Percentiles rank a stretch among this genome's conserved stretches.
Conservation (phyloP, 345 rosid species). For the Turnera subulata region DNA sequence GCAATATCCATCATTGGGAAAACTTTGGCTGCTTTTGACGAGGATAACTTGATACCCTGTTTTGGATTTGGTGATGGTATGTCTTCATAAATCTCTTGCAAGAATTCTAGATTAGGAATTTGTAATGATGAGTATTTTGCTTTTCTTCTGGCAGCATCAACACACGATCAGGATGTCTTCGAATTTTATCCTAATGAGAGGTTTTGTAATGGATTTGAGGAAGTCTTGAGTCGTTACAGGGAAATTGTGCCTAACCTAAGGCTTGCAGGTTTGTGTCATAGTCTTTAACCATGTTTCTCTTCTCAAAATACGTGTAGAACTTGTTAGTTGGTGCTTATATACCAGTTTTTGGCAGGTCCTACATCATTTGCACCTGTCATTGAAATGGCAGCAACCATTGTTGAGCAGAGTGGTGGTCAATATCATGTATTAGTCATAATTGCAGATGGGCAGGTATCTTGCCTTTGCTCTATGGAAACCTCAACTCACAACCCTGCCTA, state of each 20-base stretch:
- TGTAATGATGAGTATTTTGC: constrained; percentile 9
- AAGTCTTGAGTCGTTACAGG: constrained; percentile 27
- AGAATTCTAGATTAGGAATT: constrained; percentile 5
- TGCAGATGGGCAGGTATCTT: constrained; percentile 30
- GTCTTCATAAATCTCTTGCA: constrained; percentile 10
- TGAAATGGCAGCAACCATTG: constrained; percentile 29
- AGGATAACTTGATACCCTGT: constrained; percentile 35
- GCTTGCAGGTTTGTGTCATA: constrained; percentile 28
- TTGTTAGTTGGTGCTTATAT: constrained; percentile 6
- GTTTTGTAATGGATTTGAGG: constrained; percentile 31
- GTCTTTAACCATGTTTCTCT: neutral
- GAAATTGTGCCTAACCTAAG: constrained; percentile 28
- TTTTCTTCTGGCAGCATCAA: constrained; percentile 19
- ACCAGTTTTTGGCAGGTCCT: constrained; percentile 6
- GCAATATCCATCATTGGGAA: constrained; percentile 30
- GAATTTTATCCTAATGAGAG: constrained; percentile 26
- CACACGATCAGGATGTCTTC: constrained; percentile 33
- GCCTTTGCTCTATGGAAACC: neutral
- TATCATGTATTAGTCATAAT: constrained; percentile 31
- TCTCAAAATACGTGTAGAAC: neutral
- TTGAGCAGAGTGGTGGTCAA: constrained; percentile 29
- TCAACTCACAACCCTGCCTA: neutral
- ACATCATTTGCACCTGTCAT: constrained; percentile 31
- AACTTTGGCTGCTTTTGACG: constrained; percentile 29
- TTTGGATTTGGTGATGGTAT: constrained; percentile 35